phyloP scores from a whole-genome alignment of 106 monocot genomes.

The Agapanthus africanus region DNA sequence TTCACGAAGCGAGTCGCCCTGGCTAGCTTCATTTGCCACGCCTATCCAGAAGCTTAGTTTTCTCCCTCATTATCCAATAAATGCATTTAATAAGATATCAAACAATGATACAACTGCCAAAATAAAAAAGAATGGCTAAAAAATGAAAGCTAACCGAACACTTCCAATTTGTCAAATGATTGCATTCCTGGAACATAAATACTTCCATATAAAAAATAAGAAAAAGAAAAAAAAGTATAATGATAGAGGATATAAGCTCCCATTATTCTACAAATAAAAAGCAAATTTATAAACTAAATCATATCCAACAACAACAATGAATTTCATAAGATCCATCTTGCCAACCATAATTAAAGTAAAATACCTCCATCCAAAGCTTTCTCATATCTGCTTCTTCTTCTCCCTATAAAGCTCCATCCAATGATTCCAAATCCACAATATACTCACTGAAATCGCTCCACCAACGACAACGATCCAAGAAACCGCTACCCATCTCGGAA shows the following conservation, averaged over 20 bases:
- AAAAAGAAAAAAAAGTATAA: too few relatives aligned
- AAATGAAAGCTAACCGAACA: not conserved
- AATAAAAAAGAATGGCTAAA: too few relatives aligned
- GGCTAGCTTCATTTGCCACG: too few relatives aligned
- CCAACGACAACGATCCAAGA: conserved; percentile 92
- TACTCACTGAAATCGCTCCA: conserved; percentile 72
- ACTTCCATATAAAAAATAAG: not conserved
- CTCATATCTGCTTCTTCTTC: conserved; percentile 10
- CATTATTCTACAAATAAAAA: not conserved
- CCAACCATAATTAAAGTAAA: not conserved
- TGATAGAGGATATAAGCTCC: not conserved
- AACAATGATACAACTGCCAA: not conserved
- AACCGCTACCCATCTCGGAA: conserved; percentile 69
- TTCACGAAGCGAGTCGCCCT: too few relatives aligned
- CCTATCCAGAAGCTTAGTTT: too few relatives aligned
- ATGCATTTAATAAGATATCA: not conserved
- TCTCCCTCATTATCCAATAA: not conserved
- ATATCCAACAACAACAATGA: not conserved
- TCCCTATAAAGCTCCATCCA: conserved; percentile 75
- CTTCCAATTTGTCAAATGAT: not conserved
- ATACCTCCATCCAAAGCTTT: too few relatives aligned
- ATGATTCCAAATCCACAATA: conserved; percentile 72
- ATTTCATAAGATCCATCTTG: not conserved
- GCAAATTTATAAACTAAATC: not conserved
- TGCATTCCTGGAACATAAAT: not conserved